Percentiles rank a stretch among this genome's conserved stretches.
Evolutionary conservation across 1,284 basidiomycete species (phyloP).

Genomic region (Xerocomus tenax): DNA sequence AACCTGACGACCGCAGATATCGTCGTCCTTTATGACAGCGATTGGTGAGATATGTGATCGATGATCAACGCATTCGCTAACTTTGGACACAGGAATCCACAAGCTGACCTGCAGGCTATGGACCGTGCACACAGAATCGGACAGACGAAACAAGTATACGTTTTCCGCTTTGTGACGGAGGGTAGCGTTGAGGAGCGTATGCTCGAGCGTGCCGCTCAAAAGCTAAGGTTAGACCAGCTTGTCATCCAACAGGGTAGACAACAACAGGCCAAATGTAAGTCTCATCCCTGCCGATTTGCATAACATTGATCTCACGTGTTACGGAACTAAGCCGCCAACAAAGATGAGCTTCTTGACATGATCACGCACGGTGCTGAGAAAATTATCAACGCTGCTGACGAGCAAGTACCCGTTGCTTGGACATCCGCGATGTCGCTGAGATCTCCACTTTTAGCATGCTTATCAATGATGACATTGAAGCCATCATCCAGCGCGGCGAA

Average conservation of each 20-base stretch:
- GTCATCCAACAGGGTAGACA: constrained; percentile 94
- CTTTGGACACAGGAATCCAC: constrained; percentile 69
- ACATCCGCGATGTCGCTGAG: not conserved
- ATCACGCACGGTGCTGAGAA: constrained; percentile 97
- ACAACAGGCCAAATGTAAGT: constrained; percentile 56
- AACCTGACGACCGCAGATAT: constrained; percentile 94
- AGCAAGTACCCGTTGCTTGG: constrained; percentile 36
- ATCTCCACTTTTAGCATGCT: constrained; percentile 46
- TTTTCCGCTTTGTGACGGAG: constrained; percentile 96
- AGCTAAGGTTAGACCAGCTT: constrained; percentile 89
- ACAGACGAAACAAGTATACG: constrained; percentile 97
- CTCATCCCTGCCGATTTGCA: not conserved
- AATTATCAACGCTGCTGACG: constrained; percentile 75
- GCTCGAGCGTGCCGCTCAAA: constrained; percentile 93
- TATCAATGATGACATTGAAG: constrained; percentile 91
- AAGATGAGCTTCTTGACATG: constrained; percentile 97
- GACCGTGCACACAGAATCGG: constrained; percentile 98
- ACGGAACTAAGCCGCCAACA: constrained; percentile 63
- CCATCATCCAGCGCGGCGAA: constrained; percentile 87
- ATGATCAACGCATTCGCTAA: constrained; percentile 4
- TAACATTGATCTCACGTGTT: not conserved
- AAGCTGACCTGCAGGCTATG: constrained; percentile 98
- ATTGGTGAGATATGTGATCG: constrained; percentile 56
- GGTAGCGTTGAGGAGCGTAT: constrained; percentile 96
- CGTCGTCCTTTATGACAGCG: constrained; percentile 95